Conservation (phyloP, 2,329 filamentous ascomycete species). For the Fusarium neocosmosporiellum region DNA sequence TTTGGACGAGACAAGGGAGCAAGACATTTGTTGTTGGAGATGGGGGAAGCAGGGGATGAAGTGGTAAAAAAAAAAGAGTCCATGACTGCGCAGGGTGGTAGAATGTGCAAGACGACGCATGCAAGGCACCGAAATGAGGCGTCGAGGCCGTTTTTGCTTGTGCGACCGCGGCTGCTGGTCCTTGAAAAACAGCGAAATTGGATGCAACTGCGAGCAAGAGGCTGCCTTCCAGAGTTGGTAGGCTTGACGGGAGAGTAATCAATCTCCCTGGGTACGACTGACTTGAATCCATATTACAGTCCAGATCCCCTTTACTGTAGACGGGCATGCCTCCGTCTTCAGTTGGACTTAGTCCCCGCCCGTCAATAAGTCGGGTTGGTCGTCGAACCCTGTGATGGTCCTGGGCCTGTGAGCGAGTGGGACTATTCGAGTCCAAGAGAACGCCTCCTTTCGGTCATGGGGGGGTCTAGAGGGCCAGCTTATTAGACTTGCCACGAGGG, state of each 20-base stretch:
- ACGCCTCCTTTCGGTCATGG: slow-evolving; percentile 31
- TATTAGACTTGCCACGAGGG: slow-evolving; percentile 6
- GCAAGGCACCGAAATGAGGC: slow-evolving; percentile 9
- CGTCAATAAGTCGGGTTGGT: slow-evolving; percentile 7
- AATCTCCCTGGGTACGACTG: not conserved
- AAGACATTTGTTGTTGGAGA: not conserved
- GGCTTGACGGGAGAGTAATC: not conserved
- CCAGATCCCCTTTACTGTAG: slow-evolving; percentile 5
- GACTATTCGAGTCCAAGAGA: slow-evolving; percentile 1
- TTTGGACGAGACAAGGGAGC: not conserved
- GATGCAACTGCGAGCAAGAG: not conserved
- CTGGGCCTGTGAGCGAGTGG: not conserved
- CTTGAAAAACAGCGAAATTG: slow-evolving; percentile 25
- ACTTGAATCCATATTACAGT: not conserved
- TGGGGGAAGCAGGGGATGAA: not conserved
- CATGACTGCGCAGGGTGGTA: not conserved
- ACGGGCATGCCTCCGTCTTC: slow-evolving; percentile 26
- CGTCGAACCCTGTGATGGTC: slow-evolving; percentile 21
- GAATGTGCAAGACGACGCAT: slow-evolving; percentile 6
- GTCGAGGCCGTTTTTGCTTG: slow-evolving; percentile 15
- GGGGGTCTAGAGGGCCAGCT: not conserved
- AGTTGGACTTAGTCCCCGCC: slow-evolving; percentile 18
- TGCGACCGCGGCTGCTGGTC: slow-evolving; percentile 15
- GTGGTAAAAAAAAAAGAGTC: not conserved
- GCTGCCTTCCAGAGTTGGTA: slow-evolving; percentile 14